Base-by-base conservation (phyloP, 1,284 basidiomycete genomes). In the Pseudozyma sp. region DNA sequence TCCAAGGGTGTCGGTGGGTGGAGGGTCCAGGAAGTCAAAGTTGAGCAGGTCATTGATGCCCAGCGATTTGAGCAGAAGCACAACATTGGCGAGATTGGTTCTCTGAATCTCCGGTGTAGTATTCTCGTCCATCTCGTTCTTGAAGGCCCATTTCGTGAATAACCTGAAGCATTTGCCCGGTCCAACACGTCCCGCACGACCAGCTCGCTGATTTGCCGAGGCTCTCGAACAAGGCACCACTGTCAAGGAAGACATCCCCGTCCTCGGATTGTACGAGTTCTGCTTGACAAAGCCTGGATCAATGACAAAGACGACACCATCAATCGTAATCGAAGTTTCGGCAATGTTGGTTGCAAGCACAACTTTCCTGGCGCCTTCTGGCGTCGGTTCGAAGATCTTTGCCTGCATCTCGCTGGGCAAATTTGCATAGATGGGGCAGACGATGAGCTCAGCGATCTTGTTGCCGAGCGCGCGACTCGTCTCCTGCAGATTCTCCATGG, bases 261-360 rank as follows among this genome's bases (percentile, higher is more conserved):
- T 83, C 16, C 82, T 60, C n/a, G 83, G 81, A 50, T 84, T 84
- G 75, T 85, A 85, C 56, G 78, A 76, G 52, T 85, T 84, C 52
- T 85, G 83, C 77, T 85, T 85, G 51, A 85, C 83, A 47, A 85
- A 85, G 2, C 82, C 83, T 2, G 83, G 82, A 50, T 85, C 83
- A 18, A 85, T 84, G 31, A 85, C 83, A 68, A 82, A 85, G 40
- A 80, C 79, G n/a, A 84, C 81, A 8, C 83, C 83, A 45, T 85
- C 83, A 50, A 85, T 85, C 44, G 83, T 85, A 70, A 85, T 85
- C 38, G 76, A 79, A 5, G 83, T 85, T 56, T 85, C 83, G 31
- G 97, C 97, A 76, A 99, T 99, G 85, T 99, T 99, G 35, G 97
- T 99, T 1, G 97, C 97, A 42, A 99, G 88, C 16, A 99, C 96